phyloP scores from a whole-genome alignment of 129 eudicot genomes.

The Daucus carota region DNA sequence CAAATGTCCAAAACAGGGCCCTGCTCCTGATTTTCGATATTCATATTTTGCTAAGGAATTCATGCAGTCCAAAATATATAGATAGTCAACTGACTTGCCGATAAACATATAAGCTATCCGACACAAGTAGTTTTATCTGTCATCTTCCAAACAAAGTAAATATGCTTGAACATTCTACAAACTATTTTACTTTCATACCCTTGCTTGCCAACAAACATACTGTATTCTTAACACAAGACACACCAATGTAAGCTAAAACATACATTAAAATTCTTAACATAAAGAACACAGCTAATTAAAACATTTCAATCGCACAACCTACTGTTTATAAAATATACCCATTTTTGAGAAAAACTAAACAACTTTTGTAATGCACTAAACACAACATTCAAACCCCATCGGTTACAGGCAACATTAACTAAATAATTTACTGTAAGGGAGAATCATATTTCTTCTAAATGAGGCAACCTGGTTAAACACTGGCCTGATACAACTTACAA shows the following conservation, averaged over 20 bases:
- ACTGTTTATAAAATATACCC: too few relatives aligned
- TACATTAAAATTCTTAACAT: neutral
- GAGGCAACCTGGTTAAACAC: neutral
- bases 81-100: too few relatives aligned
- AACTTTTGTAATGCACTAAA: neutral
- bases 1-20: too few relatives aligned
- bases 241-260: neutral
- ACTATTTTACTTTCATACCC: too few relatives aligned
- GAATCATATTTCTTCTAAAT: neutral
- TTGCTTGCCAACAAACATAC: neutral
- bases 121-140: too few relatives aligned
- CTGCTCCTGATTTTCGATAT: too few relatives aligned
- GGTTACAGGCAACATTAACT: neutral
- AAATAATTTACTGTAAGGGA: neutral
- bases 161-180: too few relatives aligned
- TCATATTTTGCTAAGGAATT: too few relatives aligned
- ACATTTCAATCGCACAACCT: neutral
- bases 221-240: neutral
- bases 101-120: too few relatives aligned
- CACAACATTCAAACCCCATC: neutral
- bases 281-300: neutral
- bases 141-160: too few relatives aligned
- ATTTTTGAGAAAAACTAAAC: neutral
- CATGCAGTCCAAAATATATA: too few relatives aligned
- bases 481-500: neutral